phyloP scores from a whole-genome alignment of 1,139 yeast species.

The Geotrichum aggregatum region DNA sequence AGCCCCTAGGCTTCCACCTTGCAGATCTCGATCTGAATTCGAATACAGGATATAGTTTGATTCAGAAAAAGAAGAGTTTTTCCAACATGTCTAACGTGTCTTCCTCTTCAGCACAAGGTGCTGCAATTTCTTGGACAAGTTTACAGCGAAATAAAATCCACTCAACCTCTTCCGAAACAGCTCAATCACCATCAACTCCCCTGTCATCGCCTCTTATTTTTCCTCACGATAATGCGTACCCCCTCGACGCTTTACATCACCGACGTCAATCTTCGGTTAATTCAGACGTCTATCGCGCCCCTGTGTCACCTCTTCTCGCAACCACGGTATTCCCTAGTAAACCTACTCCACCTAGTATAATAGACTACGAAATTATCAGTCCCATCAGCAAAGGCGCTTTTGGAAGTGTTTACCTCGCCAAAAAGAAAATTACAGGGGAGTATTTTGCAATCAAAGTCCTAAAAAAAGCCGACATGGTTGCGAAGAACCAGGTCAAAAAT shows the following conservation, averaged over 20 bases:
- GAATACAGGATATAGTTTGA: slow-evolving; percentile 8
- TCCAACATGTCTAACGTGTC: slow-evolving; percentile 16
- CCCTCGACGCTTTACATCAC: slow-evolving; percentile 24
- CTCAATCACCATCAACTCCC: slow-evolving; percentile 32
- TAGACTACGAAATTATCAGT: slow-evolving; percentile 83
- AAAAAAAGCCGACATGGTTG: slow-evolving; percentile 91
- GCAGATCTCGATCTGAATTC: slow-evolving; percentile 29
- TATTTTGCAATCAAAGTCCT: slow-evolving; percentile 94
- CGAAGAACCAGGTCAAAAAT: slow-evolving; percentile 91
- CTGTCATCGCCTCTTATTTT: slow-evolving; percentile 32
- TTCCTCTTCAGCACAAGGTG: slow-evolving; percentile 12
- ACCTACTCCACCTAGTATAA: slow-evolving; percentile 59
- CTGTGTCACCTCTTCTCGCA: slow-evolving; percentile 75
- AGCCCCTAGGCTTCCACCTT: slow-evolving; percentile 20
- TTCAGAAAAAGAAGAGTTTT: slow-evolving; percentile 17
- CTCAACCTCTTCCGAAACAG: slow-evolving; percentile 13
- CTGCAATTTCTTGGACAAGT: slow-evolving; percentile 14
- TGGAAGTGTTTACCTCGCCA: slow-evolving; percentile 88
- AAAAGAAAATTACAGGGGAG: slow-evolving; percentile 82
- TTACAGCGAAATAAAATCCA: slow-evolving; percentile 20
- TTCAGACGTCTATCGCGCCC: slow-evolving; percentile 36
- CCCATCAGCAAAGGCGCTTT: slow-evolving; percentile 97
- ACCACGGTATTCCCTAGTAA: slow-evolving; percentile 49
- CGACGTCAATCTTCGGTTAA: slow-evolving; percentile 31
- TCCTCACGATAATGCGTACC: slow-evolving; percentile 29